Evolutionary conservation across 1,284 basidiomycete species (phyloP).

Genomic region (Heterobasidion parviporum): DNA sequence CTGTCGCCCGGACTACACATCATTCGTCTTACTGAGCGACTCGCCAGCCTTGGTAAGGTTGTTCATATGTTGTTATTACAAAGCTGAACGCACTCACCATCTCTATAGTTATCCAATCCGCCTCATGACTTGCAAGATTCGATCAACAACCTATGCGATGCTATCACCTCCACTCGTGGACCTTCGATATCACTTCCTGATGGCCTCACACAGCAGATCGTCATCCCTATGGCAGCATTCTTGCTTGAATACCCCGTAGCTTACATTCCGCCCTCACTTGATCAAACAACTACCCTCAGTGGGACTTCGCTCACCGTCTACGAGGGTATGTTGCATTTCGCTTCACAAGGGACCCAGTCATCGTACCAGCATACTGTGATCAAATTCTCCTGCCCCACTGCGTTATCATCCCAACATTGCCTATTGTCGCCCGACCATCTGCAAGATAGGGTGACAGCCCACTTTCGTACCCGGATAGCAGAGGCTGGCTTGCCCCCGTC

Average conservation of each 20-base stretch:
- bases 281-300: slow-evolving; percentile 29
- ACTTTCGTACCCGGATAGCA: not conserved
- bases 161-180: not conserved
- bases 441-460: not conserved
- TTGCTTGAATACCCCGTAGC: slow-evolving; percentile 52
- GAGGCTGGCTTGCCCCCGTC: not conserved
- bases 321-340: not conserved
- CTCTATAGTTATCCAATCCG: not conserved
- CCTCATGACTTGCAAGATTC: not conserved
- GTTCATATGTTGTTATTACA: not conserved
- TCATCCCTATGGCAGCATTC: slow-evolving; percentile 43
- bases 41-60: not conserved
- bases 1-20: not conserved
- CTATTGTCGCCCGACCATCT: slow-evolving; percentile 13
- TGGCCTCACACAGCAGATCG: slow-evolving; percentile 6
- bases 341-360: not conserved
- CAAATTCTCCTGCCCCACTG: slow-evolving; percentile 33
- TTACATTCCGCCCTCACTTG: slow-evolving; percentile 33
- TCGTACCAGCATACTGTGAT: slow-evolving; percentile 20
- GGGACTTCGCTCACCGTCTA: not conserved
- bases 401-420: slow-evolving; percentile 12
- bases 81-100: not conserved
- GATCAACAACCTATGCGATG: not conserved
- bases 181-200: slow-evolving; percentile 3
- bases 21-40: not conserved